Base-by-base conservation (phyloP, 306 rosid genomes). In the Pyrus pyrifolia region DNA sequence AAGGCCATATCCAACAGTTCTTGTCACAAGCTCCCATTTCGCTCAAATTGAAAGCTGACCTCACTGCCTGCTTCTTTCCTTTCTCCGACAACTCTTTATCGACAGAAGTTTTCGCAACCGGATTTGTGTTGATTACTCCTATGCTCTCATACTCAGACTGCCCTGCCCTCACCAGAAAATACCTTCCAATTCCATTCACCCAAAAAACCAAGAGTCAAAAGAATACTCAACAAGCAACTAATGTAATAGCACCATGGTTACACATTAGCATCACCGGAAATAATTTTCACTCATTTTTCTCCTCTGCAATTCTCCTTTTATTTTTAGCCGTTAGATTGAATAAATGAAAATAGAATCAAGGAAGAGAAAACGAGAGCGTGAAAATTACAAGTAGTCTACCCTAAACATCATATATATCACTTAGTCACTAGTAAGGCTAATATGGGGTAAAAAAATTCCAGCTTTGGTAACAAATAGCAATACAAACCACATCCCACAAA, bases 1-100 rank as follows among this genome's bases (percentile, higher is more conserved):
- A 95, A 82, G 98, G 90, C 98, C 98, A 95, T 5, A 92, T 92
- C 97, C 98, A 95, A 80, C 98, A 90, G 73, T 84, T 83, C 11
- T 72, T 86, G 5, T 85, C 97, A 89, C 97, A 95, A 23, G 96
- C 93, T 12, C 87, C 95, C 92, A 84, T 85, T 78, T 85, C 87
- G 83, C 87, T 89, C 79, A 95, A 85, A 55, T 90, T 89, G 67
- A 87, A 90, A 81, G 96, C 97, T 10, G 92, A 84, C 78, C 76
- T 86, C 30, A 90, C 31, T 0, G 88, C 61, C 73, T 90, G 93
- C 76, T 89, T 95, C 86, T 88, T 95, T 69, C 97, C 97, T 79
- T 81, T 88, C 72, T 88, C 87, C 8, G 97, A 92, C 71, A 95
- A 81, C 4, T 95, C 98, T 4, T 73, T 95, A 80, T 95, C 97